Percentiles rank a stretch among this genome's conserved stretches.
These are phyloP conservation scores for Colletotrichum chrysophilum DNA, from an alignment of 2,329 filamentous ascomycete genomes.

Conservation along the genomic window DNA sequence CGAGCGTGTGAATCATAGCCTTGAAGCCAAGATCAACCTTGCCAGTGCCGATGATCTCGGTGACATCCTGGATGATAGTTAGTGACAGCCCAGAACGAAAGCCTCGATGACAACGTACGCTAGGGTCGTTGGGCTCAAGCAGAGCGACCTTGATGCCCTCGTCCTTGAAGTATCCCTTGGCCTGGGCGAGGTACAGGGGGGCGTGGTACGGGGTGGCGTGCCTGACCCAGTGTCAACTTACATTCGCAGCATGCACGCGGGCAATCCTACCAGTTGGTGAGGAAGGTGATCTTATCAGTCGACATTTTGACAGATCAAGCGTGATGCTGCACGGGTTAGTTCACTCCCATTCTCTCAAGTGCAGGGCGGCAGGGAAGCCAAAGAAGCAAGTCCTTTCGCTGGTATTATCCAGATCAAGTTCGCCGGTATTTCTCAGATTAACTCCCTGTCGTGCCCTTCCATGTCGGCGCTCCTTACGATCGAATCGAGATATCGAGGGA, in stretches of 20 bases:
- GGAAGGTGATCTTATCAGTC: constrained; percentile 84
- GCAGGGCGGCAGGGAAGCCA: constrained; percentile 42
- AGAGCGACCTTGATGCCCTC: constrained; percentile 80
- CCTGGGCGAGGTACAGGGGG: constrained; percentile 77
- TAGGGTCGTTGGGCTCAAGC: constrained; percentile 77
- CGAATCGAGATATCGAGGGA: constrained; percentile 17
- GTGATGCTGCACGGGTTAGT: constrained; percentile 54
- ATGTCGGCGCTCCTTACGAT: not conserved
- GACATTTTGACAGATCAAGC: constrained; percentile 66
- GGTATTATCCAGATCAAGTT: constrained; percentile 90
- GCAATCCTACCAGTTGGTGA: constrained; percentile 76
- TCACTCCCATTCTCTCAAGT: constrained; percentile 30
- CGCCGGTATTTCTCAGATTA: constrained; percentile 78
- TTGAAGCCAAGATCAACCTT: constrained; percentile 83
- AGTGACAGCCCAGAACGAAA: not conserved
- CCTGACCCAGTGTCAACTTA: constrained; percentile 48
- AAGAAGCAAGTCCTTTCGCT: constrained; percentile 88
- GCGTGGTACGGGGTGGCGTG: constrained; percentile 84
- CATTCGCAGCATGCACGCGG: not conserved
- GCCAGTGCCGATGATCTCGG: constrained; percentile 78
- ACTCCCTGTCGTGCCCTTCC: constrained; percentile 29
- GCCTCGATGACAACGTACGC: constrained; percentile 46
- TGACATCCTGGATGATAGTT: constrained; percentile 64
- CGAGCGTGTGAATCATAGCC: constrained; percentile 83
- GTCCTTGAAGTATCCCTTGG: constrained; percentile 76